Evolutionary conservation across 208 protist species (phyloP).

Genomic region (Acanthamoeba royreba): DNA sequence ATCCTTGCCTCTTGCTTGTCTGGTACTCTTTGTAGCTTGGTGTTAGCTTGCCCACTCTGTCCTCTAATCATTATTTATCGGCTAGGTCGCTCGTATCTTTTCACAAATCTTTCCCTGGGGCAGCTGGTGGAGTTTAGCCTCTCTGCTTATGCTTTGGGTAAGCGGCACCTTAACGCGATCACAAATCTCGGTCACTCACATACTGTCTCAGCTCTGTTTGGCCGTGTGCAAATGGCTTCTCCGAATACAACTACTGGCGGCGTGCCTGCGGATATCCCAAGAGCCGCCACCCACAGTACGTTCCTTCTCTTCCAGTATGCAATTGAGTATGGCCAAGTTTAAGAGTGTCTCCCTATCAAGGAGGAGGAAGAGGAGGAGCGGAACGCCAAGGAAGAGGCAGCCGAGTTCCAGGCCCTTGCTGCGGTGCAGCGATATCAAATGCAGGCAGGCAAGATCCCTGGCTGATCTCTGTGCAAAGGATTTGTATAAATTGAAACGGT

Average conservation of each 20-base stretch:
- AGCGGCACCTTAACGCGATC: not conserved
- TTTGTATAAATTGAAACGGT: too few species aligned
- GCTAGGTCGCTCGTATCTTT: not conserved
- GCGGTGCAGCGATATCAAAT: constrained; percentile 32
- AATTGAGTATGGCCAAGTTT: not conserved
- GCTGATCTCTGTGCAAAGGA: not conserved
- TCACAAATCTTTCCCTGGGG: not conserved
- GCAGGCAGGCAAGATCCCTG: constrained; percentile 12
- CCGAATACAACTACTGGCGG: not conserved
- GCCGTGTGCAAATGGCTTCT: not conserved
- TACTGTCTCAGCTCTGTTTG: not conserved
- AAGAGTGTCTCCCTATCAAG: not conserved
- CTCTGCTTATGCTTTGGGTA: not conserved
- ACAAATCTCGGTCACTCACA: too few species aligned
- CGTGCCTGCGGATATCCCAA: not conserved
- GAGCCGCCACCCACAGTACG: not conserved
- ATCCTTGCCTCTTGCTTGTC: not conserved
- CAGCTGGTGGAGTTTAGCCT: not conserved
- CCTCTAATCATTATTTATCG: not conserved
- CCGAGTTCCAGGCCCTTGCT: not conserved
- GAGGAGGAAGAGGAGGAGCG: not conserved
- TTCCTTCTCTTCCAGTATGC: not conserved
- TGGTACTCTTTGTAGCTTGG: not conserved
- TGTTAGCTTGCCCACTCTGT: not conserved
- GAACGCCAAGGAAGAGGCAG: not conserved